Base-by-base conservation (phyloP, 176 grass and related monocot species). In the Pontederia crassipes region DNA sequence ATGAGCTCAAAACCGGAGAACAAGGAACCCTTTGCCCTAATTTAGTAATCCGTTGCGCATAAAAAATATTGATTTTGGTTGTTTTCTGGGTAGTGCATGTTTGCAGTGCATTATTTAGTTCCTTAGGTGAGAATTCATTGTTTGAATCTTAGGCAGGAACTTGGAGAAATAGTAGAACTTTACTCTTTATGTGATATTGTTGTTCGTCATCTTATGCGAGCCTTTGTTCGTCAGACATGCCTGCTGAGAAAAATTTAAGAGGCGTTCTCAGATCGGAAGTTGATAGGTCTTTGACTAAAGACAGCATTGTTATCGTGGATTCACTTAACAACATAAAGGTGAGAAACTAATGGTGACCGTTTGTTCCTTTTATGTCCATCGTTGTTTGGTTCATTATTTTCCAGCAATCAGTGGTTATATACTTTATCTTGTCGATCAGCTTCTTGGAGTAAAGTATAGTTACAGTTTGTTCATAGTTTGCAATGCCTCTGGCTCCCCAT, bases 271-370 rank as follows among this genome's bases (percentile, higher is more conserved):
- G 92, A 84, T 96, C 92, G 47, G 75, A 96, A 82, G 86, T 96
- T 73, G 92, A 96, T 77, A 86, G 86, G 59, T 96, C 83, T 8
- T 59, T 96, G 40, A 90, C 86, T 17, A 83, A 80, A 45, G 84
- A 87, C 62, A 84, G 17, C 81, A 90, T 96, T 67, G 70, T 90
- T 18, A 90, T 96, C 35, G 76, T 90, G 24, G 92, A 96, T 53
- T 96, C 92, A 32, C 62, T 96, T 65, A 96, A 96, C 32, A 96
- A 90, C 60, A 96, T 96, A 65, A 96, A 96, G 86, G 86, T 96
- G 71, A 81, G 54, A 63, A 65, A 61, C 8, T 17, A 8, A 59
- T 11, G 8, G 28, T 26, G 14, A 58, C 18, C n/a, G n/a, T 10
- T 58, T 52, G 28, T 75, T 40, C 32, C 32, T 7, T 40, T 40